phyloP scores from a whole-genome alignment of 768 basidiomycete genomes.

The Pisolithus marmoratus region DNA sequence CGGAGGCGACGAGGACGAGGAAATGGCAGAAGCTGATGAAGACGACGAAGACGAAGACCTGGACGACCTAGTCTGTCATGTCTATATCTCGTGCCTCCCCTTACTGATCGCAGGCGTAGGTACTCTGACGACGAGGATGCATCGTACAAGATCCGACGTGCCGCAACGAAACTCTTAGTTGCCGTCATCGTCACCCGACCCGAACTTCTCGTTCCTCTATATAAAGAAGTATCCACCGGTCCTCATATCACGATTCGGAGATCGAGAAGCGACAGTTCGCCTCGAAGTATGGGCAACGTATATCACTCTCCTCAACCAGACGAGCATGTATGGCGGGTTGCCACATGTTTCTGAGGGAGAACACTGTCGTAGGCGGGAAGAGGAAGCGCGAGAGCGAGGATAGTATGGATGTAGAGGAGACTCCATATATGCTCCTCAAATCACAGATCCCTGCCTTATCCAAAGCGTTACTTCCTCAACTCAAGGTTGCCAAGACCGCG shows the following conservation, averaged over 20 bases:
- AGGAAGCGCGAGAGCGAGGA: constrained; percentile 74
- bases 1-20: constrained; percentile 61
- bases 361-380: constrained; percentile 50
- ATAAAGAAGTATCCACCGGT: constrained; percentile 82
- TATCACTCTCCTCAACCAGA: constrained; percentile 75
- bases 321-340: constrained; percentile 68
- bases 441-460: constrained; percentile 73
- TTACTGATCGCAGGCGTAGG: constrained; percentile 33
- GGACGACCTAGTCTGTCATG: constrained; percentile 63
- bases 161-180: constrained; percentile 84
- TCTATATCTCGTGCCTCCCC: not conserved
- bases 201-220: constrained; percentile 74
- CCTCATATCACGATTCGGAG: constrained; percentile 86
- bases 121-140: constrained; percentile 98
- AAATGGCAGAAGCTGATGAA: constrained; percentile 49
- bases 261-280: constrained; percentile 92
- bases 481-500: constrained; percentile 74
- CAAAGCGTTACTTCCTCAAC: constrained; percentile 79
- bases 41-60: constrained; percentile 80
- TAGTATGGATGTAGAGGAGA: constrained; percentile 69
- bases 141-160: constrained; percentile 94
- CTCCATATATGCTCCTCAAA: constrained; percentile 65
- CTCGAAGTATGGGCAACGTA: constrained; percentile 92
- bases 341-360: constrained; percentile 47
- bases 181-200: constrained; percentile 87